Evolutionary conservation across 371 early-diverging fungal genomes (phyloP), one percentile per base, ranked within the genome.

Genomic region (Mortierella sp.): DNA sequence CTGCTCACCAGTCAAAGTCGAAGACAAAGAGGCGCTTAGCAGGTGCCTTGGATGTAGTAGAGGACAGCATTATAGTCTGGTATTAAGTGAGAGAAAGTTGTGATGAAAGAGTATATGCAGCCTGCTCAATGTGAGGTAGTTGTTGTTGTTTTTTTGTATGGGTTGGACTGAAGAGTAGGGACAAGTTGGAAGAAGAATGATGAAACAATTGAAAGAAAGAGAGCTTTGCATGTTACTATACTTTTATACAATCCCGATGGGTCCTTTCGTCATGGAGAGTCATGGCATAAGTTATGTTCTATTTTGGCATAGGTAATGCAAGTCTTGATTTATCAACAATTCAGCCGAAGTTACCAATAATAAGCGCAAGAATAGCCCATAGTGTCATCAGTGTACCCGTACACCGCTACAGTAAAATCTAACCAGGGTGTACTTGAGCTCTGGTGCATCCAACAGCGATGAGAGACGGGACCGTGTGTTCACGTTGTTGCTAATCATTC

Each of bases 1-100:
- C 20, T 39, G 16, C 37, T 64, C 87, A 90, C 90, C 89, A 93
- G 87, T 94, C 94, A 83, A 94, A 94, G 75, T 94, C 94, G 80
- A 94, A 93, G 14, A 92, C 90, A 35, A 89, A 88, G 62, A 94
- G 80, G 24, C 78, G 74, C 45, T 77, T 71, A 14, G 75, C 66
- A 22, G 66, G 39, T 26, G 60, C 37, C 24, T 37, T 39, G 40
- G 62, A 11, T 6, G 9, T 24, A 22, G 75, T 68, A 39, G 57
- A 60, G 24, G 68, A 37, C 59, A 70, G 70, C 1, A 51, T 45
- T 45, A 35, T 64, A 18, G 47, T 40, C 30, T 30, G 30, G 30
- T 39, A 51, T 51, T 10, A 20, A 6, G 51, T n/a, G 1, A 28
- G 55, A 39, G n/a, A 11, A 39, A 12, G 32, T 43, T 47, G 45